Conservation (phyloP, 495 filamentous ascomycete genomes). For the Tuber brumale region DNA sequence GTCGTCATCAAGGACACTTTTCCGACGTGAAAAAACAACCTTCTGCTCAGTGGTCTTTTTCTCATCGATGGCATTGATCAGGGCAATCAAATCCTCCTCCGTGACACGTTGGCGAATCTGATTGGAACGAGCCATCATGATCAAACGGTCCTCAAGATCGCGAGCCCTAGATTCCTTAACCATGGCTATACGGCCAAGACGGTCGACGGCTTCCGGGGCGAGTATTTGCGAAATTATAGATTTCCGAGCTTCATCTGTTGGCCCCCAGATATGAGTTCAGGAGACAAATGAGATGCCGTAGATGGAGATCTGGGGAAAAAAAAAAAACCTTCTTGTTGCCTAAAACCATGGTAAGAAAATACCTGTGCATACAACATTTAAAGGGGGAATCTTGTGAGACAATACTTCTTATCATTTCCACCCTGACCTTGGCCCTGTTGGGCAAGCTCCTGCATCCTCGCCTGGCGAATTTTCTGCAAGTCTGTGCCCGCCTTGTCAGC, state of each 20-base stretch:
- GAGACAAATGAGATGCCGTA: not conserved
- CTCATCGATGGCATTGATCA: slow-evolving; percentile 75
- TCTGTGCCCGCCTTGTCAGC: slow-evolving; percentile 17
- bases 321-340: slow-evolving; percentile 35
- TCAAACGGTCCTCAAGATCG: slow-evolving; percentile 85
- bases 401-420: slow-evolving; percentile 29
- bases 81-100: slow-evolving; percentile 86
- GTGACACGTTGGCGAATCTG: slow-evolving; percentile 83
- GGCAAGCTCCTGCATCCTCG: slow-evolving; percentile 35
- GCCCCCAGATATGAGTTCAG: not conserved
- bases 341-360: not conserved
- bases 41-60: slow-evolving; percentile 58
- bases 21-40: slow-evolving; percentile 76
- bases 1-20: slow-evolving; percentile 78
- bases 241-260: slow-evolving; percentile 59
- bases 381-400: not conserved
- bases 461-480: slow-evolving; percentile 40
- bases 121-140: slow-evolving; percentile 80
- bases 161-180: slow-evolving; percentile 87
- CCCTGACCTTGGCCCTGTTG: slow-evolving; percentile 28
- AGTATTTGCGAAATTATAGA: slow-evolving; percentile 86
- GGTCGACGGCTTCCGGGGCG: slow-evolving; percentile 84
- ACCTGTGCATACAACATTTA: not conserved
- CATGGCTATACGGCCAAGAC: slow-evolving; percentile 85
- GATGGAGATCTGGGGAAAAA: not conserved